A percentile compares a stretch with the other conserved stretches of the same genome.
Conservation (phyloP, 2,329 filamentous ascomycete genomes). For the Tolypocladium tundrense region DNA sequence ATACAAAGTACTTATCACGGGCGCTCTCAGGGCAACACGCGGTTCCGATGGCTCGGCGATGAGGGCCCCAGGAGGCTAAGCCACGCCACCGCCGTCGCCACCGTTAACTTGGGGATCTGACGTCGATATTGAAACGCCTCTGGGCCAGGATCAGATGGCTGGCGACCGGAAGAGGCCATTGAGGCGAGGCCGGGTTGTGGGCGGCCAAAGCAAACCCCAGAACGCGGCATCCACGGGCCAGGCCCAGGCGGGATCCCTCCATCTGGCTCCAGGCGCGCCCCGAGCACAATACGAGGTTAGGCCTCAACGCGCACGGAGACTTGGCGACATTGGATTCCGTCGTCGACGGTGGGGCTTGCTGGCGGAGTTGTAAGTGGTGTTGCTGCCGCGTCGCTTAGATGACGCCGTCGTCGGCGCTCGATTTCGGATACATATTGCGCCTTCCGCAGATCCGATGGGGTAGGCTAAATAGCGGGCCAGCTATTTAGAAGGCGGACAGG, state of each 20-base stretch:
- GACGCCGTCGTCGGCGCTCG: neutral
- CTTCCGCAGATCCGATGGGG: neutral
- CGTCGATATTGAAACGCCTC: neutral
- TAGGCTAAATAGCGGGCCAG: neutral
- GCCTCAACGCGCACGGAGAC: neutral
- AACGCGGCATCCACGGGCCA: neutral
- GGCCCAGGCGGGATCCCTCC: no score
- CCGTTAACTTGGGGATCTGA: neutral
- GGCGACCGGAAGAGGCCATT: neutral
- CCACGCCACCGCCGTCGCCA: neutral
- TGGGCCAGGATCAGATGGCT: neutral
- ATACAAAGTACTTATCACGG: neutral
- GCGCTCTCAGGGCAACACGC: neutral
- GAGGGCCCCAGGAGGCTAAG: neutral
- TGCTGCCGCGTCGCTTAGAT: neutral
- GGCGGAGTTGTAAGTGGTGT: neutral
- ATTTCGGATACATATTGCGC: neutral
- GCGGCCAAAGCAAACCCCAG: no score
- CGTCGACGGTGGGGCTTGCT: neutral
- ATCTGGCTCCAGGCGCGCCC: neutral
- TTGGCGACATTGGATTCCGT: neutral
- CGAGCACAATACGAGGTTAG: neutral
- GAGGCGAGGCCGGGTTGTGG: neutral
- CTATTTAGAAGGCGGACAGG: neutral
- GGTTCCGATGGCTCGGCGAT: neutral